phyloP scores from a whole-genome alignment of 2,329 filamentous ascomycete species.

The Talaromyces sp. region DNA sequence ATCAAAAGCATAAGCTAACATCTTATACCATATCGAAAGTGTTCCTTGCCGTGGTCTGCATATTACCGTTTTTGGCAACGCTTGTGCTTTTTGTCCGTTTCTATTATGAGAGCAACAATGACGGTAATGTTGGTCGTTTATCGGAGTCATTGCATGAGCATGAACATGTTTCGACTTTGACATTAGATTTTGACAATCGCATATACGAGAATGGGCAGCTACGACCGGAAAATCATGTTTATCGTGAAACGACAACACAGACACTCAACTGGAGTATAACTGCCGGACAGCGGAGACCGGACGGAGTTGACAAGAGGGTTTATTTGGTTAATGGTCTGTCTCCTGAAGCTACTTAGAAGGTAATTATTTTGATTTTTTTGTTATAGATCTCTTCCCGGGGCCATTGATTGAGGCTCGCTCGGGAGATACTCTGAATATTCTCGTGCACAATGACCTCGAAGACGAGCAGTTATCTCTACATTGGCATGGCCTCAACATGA shows the following conservation, averaged over 20 bases:
- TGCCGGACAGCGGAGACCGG: constrained; percentile 39
- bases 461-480: constrained; percentile 44
- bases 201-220: constrained; percentile 25
- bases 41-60: background rate
- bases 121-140: background rate
- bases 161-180: background rate
- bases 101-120: constrained; percentile 3
- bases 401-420: constrained; percentile 50
- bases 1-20: background rate
- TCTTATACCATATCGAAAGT: background rate
- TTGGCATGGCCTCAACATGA: constrained; percentile 49
- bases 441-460: constrained; percentile 41
- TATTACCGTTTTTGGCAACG: constrained; percentile 13
- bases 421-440: constrained; percentile 46
- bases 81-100: constrained; percentile 10
- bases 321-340: constrained; percentile 50
- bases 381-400: constrained; percentile 44
- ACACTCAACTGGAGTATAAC: constrained; percentile 44
- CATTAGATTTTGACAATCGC: background rate
- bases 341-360: background rate
- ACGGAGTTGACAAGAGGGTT: constrained; percentile 51
- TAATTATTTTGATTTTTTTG: background rate
- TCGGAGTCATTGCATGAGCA: constrained; percentile 21
- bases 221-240: constrained; percentile 44
- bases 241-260: constrained; percentile 34